Evolutionary conservation across 2,329 filamentous ascomycete genomes (phyloP), one percentile per base, ranked within the genome.

Genomic region (Exserohilum rostratum): DNA sequence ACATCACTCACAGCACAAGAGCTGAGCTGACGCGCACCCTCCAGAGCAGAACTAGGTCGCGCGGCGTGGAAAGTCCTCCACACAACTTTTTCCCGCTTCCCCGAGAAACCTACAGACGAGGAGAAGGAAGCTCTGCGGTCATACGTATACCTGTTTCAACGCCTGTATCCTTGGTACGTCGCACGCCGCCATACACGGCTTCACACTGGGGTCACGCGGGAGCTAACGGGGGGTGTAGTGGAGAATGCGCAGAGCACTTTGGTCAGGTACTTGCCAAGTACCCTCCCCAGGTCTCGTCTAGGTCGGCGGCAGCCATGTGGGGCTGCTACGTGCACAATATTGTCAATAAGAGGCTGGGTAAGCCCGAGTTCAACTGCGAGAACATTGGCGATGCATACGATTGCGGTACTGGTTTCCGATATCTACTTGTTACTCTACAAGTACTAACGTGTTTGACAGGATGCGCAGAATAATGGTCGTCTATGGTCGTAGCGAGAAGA

Each of bases 321-420:
- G 86, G 82, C 7, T 88, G 86, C 69, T 85, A 85, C 66, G 83
- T 88, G 35, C 86, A 88, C 66, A 88, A 88, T 60, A 79, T 87
- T 65, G 85, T 88, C 57, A 88, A 88, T 67, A 79, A 83, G 67
- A 82, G 84, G 65, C 74, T 88, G 55, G 72, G 80, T 29, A 88
- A 88, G 70, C 79, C 81, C 5, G 70, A 83, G 18, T 88, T 87
- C 66, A 84, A 88, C 69, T 88, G 86, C 71, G 80, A 80, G 37
- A 83, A 87, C 33, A 85, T 88, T 53, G 86, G 85, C 2, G 85
- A 87, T 53, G 87, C 86, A 60, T 88, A 88, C 68, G 85, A 88
- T 66, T 88, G 86, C 64, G 86, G 60, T 48, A 46, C 10, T 30
- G 15, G 39, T 17, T 13, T 9, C 7, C 15, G 17, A 11, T 17